A percentile compares a stretch with the other conserved stretches of the same genome.
Evolutionary conservation across 306 rosid genomes (phyloP).

Genomic region (Pachyrhizus erosus): DNA sequence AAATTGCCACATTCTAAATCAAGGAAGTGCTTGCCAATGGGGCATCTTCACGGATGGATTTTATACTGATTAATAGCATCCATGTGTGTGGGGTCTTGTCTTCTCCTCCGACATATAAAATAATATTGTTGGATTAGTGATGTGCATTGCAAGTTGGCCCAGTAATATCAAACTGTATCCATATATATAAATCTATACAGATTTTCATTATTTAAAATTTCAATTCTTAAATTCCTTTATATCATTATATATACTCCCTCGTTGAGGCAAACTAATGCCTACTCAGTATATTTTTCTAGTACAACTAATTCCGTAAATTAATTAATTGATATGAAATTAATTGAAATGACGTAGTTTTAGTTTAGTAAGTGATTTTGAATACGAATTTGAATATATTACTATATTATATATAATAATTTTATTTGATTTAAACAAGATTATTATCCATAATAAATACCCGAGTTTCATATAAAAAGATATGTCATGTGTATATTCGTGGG

Average conservation of each 20-base stretch:
- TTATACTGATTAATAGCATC: constrained; percentile 33
- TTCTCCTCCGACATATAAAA: background rate
- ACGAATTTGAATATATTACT: too few relatives aligned
- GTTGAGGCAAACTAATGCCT: background rate
- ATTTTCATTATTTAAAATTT: constrained; percentile 5
- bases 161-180: background rate
- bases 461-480: background rate
- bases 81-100: constrained; percentile 38
- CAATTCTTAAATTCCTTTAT: background rate
- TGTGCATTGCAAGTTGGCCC: background rate
- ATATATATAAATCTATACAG: background rate
- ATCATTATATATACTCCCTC: background rate
- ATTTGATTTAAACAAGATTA: too few relatives aligned
- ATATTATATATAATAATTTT: too few relatives aligned
- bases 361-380: too few relatives aligned
- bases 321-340: too few relatives aligned
- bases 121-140: background rate
- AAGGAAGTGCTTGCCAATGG: constrained; percentile 49
- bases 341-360: too few relatives aligned
- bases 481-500: background rate
- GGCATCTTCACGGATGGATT: constrained; percentile 44
- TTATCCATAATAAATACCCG: too few relatives aligned
- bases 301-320: too few relatives aligned
- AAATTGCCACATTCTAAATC: constrained; percentile 29
- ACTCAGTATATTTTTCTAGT: background rate